These are phyloP conservation scores for Potentilla sterilis DNA, from an alignment of 306 rosid genomes.

Conservation along the genomic window DNA sequence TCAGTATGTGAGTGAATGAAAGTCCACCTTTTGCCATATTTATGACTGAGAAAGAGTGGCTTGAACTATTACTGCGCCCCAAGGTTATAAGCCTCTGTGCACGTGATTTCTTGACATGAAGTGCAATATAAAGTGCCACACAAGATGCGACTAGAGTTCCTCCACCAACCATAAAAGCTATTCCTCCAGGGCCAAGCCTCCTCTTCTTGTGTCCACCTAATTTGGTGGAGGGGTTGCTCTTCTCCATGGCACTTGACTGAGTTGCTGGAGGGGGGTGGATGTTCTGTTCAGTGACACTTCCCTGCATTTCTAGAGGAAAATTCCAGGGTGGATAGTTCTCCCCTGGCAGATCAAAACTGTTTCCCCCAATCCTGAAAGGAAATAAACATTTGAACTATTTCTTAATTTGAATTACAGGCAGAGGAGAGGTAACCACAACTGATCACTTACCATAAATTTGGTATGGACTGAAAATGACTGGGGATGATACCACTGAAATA, in stretches of 20 bases:
- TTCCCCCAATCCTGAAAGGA: constrained; percentile 73
- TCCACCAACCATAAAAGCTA: constrained; percentile 70
- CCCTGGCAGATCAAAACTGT: constrained; percentile 47
- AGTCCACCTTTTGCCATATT: constrained; percentile 49
- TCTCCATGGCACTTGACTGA: constrained; percentile 74
- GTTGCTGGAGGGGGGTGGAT: constrained; percentile 62
- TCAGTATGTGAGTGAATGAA: constrained; percentile 9
- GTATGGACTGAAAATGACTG: constrained; percentile 63
- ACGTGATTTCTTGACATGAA: constrained; percentile 42
- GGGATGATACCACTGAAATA: constrained; percentile 87
- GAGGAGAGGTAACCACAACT: constrained; percentile 15
- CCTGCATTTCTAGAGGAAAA: constrained; percentile 51
- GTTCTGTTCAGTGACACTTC: constrained; percentile 36
- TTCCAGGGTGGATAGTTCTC: constrained; percentile 77
- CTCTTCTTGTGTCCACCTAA: constrained; percentile 46
- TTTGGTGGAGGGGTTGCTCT: constrained; percentile 46
- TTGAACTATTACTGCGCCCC: constrained; percentile 37
- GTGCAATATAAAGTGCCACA: constrained; percentile 48
- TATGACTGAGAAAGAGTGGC: constrained; percentile 39
- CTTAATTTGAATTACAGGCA: constrained; percentile 20
- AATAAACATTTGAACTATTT: constrained; percentile 9
- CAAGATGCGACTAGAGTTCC: constrained; percentile 63
- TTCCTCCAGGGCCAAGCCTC: constrained; percentile 62
- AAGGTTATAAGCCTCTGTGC: constrained; percentile 29
- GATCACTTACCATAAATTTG: constrained; percentile 71